These are phyloP conservation scores for Cladosporium sp. DNA, from an alignment of 2,329 filamentous ascomycete genomes.

Conservation along the genomic window DNA sequence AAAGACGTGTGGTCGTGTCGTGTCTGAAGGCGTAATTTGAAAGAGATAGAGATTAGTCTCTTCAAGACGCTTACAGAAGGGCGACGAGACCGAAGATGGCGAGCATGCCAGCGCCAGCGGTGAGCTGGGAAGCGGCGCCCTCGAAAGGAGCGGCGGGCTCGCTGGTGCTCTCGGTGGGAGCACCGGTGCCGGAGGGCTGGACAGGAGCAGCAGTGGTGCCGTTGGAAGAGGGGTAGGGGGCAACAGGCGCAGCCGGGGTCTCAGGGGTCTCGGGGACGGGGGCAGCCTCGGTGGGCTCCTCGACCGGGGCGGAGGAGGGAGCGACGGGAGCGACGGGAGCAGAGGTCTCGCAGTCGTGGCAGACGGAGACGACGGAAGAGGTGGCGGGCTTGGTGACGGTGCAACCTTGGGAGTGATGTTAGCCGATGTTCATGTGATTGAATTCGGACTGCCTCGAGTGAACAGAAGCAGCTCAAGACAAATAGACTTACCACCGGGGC, in stretches of 20 bases:
- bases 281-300: slow-evolving; percentile 1
- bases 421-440: neutral
- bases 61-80: slow-evolving; percentile 11
- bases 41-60: too few species aligned
- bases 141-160: slow-evolving; percentile 40
- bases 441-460: too few species aligned
- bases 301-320: too few species aligned
- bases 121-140: slow-evolving; percentile 48
- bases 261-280: slow-evolving; percentile 11
- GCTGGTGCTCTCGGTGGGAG: slow-evolving; percentile 17
- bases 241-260: slow-evolving; percentile 12
- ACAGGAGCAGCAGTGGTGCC: slow-evolving; percentile 13
- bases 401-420: slow-evolving; percentile 20
- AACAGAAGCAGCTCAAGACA: too few species aligned
- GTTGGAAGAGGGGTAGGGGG: slow-evolving; percentile 25
- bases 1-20: slow-evolving; percentile 9
- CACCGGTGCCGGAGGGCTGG: slow-evolving; percentile 14
- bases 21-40: neutral
- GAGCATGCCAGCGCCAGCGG: slow-evolving; percentile 48
- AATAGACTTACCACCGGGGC: slow-evolving; percentile 18
- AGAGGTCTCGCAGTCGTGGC: slow-evolving; percentile 15
- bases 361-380: slow-evolving; percentile 43
- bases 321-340: slow-evolving; percentile 1
- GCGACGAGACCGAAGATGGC: slow-evolving; percentile 51
- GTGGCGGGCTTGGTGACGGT: slow-evolving; percentile 50